Conservation (phyloP, 1,284 basidiomycete species). For the Austroboletus novae-zelandiae region DNA sequence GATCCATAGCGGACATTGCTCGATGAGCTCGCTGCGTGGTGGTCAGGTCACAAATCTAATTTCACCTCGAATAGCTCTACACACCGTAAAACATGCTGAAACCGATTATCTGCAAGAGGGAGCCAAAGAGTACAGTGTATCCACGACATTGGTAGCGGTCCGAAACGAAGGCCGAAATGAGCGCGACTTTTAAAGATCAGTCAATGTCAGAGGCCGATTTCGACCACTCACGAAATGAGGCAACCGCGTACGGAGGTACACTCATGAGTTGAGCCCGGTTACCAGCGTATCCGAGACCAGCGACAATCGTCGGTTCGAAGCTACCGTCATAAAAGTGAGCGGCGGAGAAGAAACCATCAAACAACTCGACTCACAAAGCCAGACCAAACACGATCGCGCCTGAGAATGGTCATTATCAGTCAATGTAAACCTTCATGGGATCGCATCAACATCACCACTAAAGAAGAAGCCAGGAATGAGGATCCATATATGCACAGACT, state of each 20-base stretch:
- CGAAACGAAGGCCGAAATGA: constrained; percentile 40
- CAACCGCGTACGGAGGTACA: constrained; percentile 45
- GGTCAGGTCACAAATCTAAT: background rate
- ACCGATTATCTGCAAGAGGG: constrained; percentile 39
- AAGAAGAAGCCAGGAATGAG: constrained; percentile 24
- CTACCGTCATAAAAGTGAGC: constrained; percentile 25
- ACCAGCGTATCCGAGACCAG: constrained; percentile 43
- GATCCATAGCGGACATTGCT: constrained; percentile 46
- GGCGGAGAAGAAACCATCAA: background rate
- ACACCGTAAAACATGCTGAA: constrained; percentile 48
- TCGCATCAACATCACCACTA: constrained; percentile 18
- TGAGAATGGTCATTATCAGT: constrained; percentile 15
- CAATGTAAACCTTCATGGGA: background rate
- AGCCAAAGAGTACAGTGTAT: constrained; percentile 35
- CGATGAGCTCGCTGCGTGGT: constrained; percentile 21
- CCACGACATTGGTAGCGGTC: constrained; percentile 47
- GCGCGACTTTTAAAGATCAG: constrained; percentile 31
- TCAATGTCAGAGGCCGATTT: background rate
- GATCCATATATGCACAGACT: constrained; percentile 36
- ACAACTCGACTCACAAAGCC: constrained; percentile 23
- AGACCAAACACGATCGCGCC: constrained; percentile 43
- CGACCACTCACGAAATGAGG: constrained; percentile 39
- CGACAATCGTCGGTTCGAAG: constrained; percentile 55
- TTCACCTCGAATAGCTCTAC: constrained; percentile 1
- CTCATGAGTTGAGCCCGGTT: constrained; percentile 48